Conservation (phyloP, 345 rosid genomes). For the Luvunga scandens region DNA sequence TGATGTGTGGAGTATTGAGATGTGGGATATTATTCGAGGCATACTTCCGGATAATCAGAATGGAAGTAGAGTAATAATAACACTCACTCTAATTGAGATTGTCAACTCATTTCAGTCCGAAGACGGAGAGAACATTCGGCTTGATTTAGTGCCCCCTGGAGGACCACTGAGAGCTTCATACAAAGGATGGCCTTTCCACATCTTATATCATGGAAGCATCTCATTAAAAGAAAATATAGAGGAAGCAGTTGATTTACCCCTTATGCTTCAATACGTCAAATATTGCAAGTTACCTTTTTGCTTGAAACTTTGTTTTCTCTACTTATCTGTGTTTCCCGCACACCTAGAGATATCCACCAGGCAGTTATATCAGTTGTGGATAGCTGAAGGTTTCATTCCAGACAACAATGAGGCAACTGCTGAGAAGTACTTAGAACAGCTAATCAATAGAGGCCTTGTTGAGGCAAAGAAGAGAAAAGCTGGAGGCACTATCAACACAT, state of each 20-base stretch:
- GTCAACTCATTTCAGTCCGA: not conserved
- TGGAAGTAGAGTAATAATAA: not conserved
- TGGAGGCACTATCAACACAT: too few species aligned
- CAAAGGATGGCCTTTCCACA: not conserved
- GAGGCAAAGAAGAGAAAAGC: too few species aligned
- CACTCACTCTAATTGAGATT: accelerated
- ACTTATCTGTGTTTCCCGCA: too few species aligned
- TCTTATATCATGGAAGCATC: not conserved
- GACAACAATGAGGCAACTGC: too few species aligned
- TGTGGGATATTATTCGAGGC: accelerated
- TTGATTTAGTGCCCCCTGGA: not conserved
- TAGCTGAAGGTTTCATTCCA: too few species aligned
- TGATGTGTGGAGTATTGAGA: accelerated
- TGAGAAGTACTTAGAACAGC: too few species aligned
- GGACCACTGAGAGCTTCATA: not conserved
- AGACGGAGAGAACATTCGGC: not conserved
- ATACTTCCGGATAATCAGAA: not conserved
- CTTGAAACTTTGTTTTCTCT: too few species aligned
- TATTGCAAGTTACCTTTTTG: not conserved
- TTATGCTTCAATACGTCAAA: too few species aligned
- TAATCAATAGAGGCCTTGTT: too few species aligned
- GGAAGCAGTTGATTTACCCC: too few species aligned
- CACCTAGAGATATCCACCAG: too few species aligned
- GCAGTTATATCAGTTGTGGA: too few species aligned
- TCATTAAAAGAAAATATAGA: not conserved